Evolutionary conservation across 805 yeast genomes (phyloP).

Genomic region (Wickerhamomyces kurtzmanii): DNA sequence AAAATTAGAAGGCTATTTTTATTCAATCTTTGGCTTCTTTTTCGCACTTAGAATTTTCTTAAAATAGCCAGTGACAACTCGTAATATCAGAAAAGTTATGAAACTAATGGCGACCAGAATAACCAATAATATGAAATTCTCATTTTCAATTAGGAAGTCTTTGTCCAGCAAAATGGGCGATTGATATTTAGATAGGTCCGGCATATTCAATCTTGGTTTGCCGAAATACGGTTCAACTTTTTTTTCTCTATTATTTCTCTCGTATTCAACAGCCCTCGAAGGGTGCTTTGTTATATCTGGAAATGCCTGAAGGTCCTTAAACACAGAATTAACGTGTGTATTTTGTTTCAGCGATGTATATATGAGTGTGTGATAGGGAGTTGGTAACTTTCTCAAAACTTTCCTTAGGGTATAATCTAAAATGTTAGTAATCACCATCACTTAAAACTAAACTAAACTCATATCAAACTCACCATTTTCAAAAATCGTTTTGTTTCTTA

Average conservation of each 20-base stretch:
- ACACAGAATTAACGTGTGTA: slow-evolving; percentile 11
- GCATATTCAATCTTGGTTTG: slow-evolving; percentile 21
- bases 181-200: slow-evolving; percentile 15
- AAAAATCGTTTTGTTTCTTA: slow-evolving; percentile 22
- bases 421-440: slow-evolving; percentile 9
- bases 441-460: slow-evolving; percentile 6
- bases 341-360: slow-evolving; percentile 33
- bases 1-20: too few species aligned
- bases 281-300: slow-evolving; percentile 45
- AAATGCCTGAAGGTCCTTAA: slow-evolving; percentile 33
- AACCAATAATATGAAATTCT: too few species aligned
- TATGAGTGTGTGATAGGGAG: slow-evolving; percentile 59
- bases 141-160: slow-evolving; percentile 41
- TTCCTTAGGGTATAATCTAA: slow-evolving; percentile 32
- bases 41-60: too few species aligned
- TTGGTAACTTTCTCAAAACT: slow-evolving; percentile 59
- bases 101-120: too few species aligned
- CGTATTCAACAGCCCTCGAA: slow-evolving; percentile 39
- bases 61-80: too few species aligned
- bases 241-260: slow-evolving; percentile 33
- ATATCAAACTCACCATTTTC: slow-evolving; percentile 30
- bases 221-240: slow-evolving; percentile 21
- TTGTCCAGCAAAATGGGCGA: slow-evolving; percentile 30
- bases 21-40: too few species aligned
- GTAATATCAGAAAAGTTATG: too few species aligned